These are phyloP conservation scores for Fusarium sp. DNA, from an alignment of 2,329 filamentous ascomycete genomes.

Conservation along the genomic window DNA sequence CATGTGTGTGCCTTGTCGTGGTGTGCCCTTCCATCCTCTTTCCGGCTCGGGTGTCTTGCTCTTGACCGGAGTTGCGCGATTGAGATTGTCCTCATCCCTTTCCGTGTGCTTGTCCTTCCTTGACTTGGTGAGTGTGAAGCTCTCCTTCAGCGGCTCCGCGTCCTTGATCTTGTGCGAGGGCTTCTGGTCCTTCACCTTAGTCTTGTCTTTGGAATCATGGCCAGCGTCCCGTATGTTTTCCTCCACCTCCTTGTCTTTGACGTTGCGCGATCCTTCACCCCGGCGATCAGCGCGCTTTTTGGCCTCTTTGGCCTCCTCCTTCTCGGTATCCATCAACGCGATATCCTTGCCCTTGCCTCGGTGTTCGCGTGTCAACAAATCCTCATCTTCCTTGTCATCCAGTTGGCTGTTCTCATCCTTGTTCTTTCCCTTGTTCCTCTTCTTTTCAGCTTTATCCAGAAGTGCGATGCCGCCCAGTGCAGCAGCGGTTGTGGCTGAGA, in stretches of 20 bases:
- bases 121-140: not conserved
- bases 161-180: slow-evolving; percentile 1
- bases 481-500: slow-evolving; percentile 36
- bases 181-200: not conserved
- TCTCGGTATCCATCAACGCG: not conserved
- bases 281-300: slow-evolving; percentile 42
- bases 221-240: slow-evolving; percentile 45
- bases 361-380: not conserved
- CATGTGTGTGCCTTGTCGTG: slow-evolving; percentile 34
- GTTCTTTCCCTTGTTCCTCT: slow-evolving; percentile 51
- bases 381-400: not conserved
- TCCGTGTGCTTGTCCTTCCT: slow-evolving; percentile 13
- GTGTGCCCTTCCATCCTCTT: slow-evolving; percentile 37
- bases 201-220: slow-evolving; percentile 14
- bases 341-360: not conserved
- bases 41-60: slow-evolving; percentile 36
- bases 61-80: slow-evolving; percentile 10
- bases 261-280: slow-evolving; percentile 30
- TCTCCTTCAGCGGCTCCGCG: not conserved
- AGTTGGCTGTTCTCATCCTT: slow-evolving; percentile 24
- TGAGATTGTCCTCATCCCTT: not conserved
- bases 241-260: slow-evolving; percentile 2
- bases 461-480: slow-evolving; percentile 44
- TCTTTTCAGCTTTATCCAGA: slow-evolving; percentile 46
- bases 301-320: not conserved